Evolutionary conservation across 23 red algal genomes (phyloP), one percentile per base, ranked within the genome.

Genomic region (Gracilaria gracilis): DNA sequence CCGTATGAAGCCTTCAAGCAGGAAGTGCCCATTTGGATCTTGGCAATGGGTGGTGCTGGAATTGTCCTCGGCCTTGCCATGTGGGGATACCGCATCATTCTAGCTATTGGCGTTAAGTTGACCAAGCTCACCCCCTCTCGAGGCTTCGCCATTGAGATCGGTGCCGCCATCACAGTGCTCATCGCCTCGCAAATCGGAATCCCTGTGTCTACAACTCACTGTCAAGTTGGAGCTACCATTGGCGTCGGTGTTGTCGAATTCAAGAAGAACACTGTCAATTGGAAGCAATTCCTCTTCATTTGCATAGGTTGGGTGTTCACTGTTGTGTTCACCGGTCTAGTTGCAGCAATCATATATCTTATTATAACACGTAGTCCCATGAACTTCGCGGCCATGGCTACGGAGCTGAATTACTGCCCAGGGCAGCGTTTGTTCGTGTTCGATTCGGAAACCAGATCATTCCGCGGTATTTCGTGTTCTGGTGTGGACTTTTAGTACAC

Each of bases 171-270:
- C 82, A 96, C 94, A 3, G 97, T 99, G 21, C 69, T 99, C 39
- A 93, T 99, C 31, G 97, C 97, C 12, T 93, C 94, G 20, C 81
- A 70, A 24, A 66, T 99, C 29, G 97, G 97, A 23, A 61, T 99
- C 40, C 97, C 97, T 6, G 95, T 99, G 11, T 93, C 86, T 33
- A 99, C 97, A 19, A 99, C 97, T n/a, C 97, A 99, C 80, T 98
- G 92, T 72, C 92, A 96, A 28, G 94, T 96, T 14, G 94, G 94
- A 17, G 86, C 94, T 4, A 96, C 94, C 4, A 86, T 96, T 78
- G 94, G 94, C 24, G 94, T 96, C 21, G 94, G 94, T 39, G 50
- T 96, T 29, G 94, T 81, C 32, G 94, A 96, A 49, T 79, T 86
- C 57, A 91, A 92, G 87, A 61, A 27, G 14, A 61, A 48, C 70